These are phyloP conservation scores for Saturnispora silvae DNA, from an alignment of 805 yeast species.

Conservation along the genomic window DNA sequence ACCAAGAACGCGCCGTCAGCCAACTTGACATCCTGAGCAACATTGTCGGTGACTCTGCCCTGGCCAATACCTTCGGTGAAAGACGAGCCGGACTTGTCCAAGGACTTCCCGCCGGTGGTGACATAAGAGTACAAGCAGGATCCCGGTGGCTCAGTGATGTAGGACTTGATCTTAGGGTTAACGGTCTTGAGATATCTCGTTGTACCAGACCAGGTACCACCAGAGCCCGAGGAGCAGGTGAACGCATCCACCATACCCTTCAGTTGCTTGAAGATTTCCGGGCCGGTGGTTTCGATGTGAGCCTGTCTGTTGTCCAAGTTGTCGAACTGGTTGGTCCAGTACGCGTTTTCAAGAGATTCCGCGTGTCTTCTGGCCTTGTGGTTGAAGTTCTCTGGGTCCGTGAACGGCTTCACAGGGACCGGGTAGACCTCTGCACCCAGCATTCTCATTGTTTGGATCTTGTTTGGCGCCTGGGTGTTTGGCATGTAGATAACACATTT, in stretches of 20 bases:
- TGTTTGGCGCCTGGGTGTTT: slow-evolving; percentile 73
- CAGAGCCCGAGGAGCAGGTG: slow-evolving; percentile 89
- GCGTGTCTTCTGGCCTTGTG: slow-evolving; percentile 85
- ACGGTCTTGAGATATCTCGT: slow-evolving; percentile 70
- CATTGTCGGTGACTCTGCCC: slow-evolving; percentile 81
- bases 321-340: slow-evolving; percentile 94
- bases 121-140: slow-evolving; percentile 74
- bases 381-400: slow-evolving; percentile 77
- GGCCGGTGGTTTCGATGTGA: slow-evolving; percentile 85
- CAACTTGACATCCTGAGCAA: slow-evolving; percentile 57
- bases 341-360: slow-evolving; percentile 62
- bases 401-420: slow-evolving; percentile 79
- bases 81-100: slow-evolving; percentile 70
- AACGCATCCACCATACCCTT: slow-evolving; percentile 76
- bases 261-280: slow-evolving; percentile 83
- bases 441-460: slow-evolving; percentile 62
- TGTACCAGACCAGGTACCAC: slow-evolving; percentile 85
- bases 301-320: slow-evolving; percentile 81
- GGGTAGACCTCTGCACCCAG: slow-evolving; percentile 85
- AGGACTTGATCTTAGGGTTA: slow-evolving; percentile 48
- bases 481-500: slow-evolving; percentile 87
- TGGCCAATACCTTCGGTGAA: slow-evolving; percentile 97
- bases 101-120: slow-evolving; percentile 53
- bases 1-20: slow-evolving; percentile 75
- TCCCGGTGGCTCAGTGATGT: slow-evolving; percentile 91